Base-by-base conservation (phyloP, 2,329 filamentous ascomycete species). In the Tolypocladium guangdongense region DNA sequence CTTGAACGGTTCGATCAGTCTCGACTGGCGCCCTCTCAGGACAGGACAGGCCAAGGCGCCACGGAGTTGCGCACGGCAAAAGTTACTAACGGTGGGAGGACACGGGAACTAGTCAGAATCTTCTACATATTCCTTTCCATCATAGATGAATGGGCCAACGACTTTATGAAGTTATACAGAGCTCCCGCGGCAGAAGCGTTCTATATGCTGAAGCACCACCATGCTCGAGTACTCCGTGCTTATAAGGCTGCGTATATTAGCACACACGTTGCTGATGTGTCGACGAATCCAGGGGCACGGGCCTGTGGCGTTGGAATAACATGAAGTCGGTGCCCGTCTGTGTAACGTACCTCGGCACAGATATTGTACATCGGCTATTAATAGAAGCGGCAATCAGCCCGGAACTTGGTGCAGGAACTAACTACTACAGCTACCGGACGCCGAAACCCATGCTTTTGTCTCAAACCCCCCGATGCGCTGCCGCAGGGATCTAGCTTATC, bases 91-190 rank as follows among this genome's bases (percentile, higher is more conserved):
- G 50, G 49, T 38, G 41, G 51, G 43, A 49, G 35, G 49, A 50
- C 46, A 41, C n/a, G 37, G 50, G 49, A 51, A 48, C 56, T 59
- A 60, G 57, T 60, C 61, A 61, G 60, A 64, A 67, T 66, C 60
- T 67, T 60, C 59, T 66, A 63, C 60, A 64, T 63, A 62, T 66
- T 65, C 61, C 57, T 63, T 68, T 61, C 57, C 59, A 60, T 68
- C 55, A 66, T 66, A 68, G 65, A 68, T 64, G 66, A 67, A 68
- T 63, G 62, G 55, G 64, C 55, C 55, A 64, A 64, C 55, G 63
- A 64, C 57, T 62, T 61, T 54, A 62, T 54, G 55, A 52, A 35
- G 7, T 7, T 41, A 12, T 4, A 35, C 14, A 27, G 16, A 36
- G 30, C 20, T 8, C 38, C 30, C 16, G 24, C 16, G 35, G 43